A percentile compares a stretch with the other conserved stretches of the same genome.
phyloP scores from a whole-genome alignment of 441 rosid species.

The Brassica balearica region DNA sequence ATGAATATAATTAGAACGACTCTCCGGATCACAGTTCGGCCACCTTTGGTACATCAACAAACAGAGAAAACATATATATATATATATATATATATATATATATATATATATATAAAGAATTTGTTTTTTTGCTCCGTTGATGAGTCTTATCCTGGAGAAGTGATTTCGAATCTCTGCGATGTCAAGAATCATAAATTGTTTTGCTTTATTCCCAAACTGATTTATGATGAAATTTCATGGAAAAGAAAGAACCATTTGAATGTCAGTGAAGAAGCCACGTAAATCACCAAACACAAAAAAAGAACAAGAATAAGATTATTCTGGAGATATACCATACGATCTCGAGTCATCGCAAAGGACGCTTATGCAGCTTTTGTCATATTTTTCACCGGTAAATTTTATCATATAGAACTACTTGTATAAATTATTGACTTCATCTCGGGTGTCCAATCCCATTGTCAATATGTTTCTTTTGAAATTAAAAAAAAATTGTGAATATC shows the following conservation, averaged over 20 bases:
- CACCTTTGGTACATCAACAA: conserved; percentile 11
- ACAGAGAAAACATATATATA: not conserved
- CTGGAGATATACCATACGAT: conserved; percentile 35
- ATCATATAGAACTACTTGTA: not conserved
- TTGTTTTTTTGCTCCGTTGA: not conserved
- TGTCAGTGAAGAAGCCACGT: conserved; percentile 35
- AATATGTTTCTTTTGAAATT: not conserved
- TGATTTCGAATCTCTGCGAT: conserved; percentile 27
- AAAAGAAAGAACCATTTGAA: not conserved
- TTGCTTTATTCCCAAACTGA: conserved; percentile 29
- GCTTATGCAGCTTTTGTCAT: conserved; percentile 8
- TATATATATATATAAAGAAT: not conserved
- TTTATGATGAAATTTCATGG: conserved; percentile 8
- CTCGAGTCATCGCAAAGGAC: conserved; percentile 33
- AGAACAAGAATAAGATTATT: conserved; percentile 17
- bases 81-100: no score
- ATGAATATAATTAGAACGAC: not conserved
- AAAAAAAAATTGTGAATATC: not conserved
- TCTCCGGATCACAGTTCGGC: conserved; percentile 28
- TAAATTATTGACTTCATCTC: not conserved
- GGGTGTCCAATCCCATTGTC: not conserved
- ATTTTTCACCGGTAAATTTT: not conserved
- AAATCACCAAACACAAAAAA: not conserved
- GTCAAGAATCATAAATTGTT: conserved; percentile 12
- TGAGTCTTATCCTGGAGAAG: conserved; percentile 23